These are phyloP conservation scores for Umbelopsis sp. DNA, from an alignment of 192 early-diverging fungal genomes.

Conservation along the genomic window DNA sequence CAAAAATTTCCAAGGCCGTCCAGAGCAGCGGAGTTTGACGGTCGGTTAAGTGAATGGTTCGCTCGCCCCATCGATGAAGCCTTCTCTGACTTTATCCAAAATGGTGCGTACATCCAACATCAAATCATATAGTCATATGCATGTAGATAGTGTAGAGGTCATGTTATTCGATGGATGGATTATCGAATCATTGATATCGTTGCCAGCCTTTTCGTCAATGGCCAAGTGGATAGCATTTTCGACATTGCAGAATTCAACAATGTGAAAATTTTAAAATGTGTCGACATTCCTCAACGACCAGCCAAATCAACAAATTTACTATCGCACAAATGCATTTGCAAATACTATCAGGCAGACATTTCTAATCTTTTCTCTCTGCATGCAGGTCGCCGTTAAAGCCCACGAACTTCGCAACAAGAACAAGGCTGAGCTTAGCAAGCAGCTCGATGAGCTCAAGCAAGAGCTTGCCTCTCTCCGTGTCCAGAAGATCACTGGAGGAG, in stretches of 20 bases:
- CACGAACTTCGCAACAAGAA: conserved; percentile 93
- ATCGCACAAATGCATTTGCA: not conserved
- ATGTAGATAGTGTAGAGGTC: not conserved
- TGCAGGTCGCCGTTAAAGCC: conserved; percentile 86
- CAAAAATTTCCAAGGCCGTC: not conserved
- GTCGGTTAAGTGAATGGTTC: not conserved
- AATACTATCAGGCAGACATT: not conserved
- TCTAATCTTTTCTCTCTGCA: conserved; percentile 1
- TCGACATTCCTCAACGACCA: not conserved
- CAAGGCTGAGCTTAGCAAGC: conserved; percentile 89
- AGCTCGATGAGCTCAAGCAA: conserved; percentile 93
- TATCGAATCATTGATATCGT: not conserved
- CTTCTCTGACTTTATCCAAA: conserved; percentile 21
- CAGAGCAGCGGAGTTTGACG: not conserved
- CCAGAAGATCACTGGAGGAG: conserved; percentile 87
- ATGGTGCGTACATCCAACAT: conserved; percentile 18
- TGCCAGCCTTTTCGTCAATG: too few species aligned
- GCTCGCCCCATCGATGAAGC: not conserved
- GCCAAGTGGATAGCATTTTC: not conserved
- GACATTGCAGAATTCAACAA: not conserved
- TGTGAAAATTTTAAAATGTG: not conserved
- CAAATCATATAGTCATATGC: not conserved
- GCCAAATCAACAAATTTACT: not conserved
- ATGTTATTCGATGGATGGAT: conserved; percentile 13
- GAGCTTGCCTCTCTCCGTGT: conserved; percentile 93